Percentiles rank a stretch among this genome's conserved stretches.
phyloP scores from a whole-genome alignment of 2,329 filamentous ascomycete species.

The Colletotrichum sp. region DNA sequence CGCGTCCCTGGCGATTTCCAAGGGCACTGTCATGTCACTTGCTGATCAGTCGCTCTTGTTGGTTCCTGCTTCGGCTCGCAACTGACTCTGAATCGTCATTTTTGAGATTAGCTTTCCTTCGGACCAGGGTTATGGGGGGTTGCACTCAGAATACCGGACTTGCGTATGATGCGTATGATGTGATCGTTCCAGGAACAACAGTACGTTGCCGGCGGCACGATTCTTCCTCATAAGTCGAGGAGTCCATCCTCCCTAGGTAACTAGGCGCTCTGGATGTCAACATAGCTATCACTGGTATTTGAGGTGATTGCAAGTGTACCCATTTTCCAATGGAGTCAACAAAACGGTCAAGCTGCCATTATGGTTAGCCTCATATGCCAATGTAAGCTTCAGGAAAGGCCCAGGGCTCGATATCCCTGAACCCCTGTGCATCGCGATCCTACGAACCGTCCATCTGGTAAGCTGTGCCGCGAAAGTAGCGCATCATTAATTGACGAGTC shows the following conservation, averaged over 20 bases:
- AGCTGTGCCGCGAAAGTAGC: background rate
- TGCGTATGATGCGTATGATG: background rate
- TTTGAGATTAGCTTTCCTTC: background rate
- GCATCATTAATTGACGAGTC: background rate
- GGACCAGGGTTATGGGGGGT: background rate
- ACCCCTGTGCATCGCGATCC: background rate
- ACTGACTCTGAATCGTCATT: background rate
- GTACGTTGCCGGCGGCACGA: background rate
- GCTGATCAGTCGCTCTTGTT: background rate
- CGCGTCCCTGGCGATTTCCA: background rate
- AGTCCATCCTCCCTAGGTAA: background rate
- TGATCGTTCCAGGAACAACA: background rate
- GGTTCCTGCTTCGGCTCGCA: background rate
- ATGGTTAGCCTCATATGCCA: background rate
- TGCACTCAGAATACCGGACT: background rate
- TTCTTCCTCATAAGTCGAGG: background rate
- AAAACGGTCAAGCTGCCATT: background rate
- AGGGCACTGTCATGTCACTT: background rate
- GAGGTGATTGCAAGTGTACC: background rate
- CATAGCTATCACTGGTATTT: background rate
- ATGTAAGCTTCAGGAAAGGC: background rate
- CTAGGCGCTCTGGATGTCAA: background rate
- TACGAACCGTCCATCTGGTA: background rate
- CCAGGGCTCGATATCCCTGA: background rate
- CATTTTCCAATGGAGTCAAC: background rate